Base-by-base conservation (phyloP, 2,329 filamentous ascomycete species). In the Colletotrichum lentis region DNA sequence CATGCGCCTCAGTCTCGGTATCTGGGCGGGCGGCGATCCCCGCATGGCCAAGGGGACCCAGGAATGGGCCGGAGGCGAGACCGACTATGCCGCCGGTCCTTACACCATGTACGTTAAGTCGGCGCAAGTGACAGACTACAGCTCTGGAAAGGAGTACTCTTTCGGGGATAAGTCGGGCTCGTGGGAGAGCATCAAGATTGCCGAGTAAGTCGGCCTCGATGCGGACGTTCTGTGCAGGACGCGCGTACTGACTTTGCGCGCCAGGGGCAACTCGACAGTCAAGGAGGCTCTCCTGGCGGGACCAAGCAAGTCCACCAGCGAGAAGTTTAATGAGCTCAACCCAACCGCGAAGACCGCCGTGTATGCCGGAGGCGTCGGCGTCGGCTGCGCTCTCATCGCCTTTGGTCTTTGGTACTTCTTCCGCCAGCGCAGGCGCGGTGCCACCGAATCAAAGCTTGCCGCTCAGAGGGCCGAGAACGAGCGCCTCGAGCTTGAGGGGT, bases 81-180 rank as follows among this genome's bases (percentile, higher is more conserved):
- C 90, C 49, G 84, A 93, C 76, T 94, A 90, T 77, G 75, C 77
- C 57, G 74, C 86, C 31, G 89, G 82, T 0, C 92, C 92, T 0
- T 95, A 87, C 80, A 88, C 84, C 73, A 94, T 94, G 91, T 88
- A 86, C 69, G 85, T 95, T 71, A 86, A 91, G 82, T 87, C 83
- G 37, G 81, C 81, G 14, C 76, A 75, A 20, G 76, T 88, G 2
- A 80, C 88, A 62, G 87, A 90, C 72, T 87, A 86, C 79, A 86
- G 85, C 74, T 85, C 82, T 57, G 87, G 88, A 54, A 87, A 87
- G 72, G 85, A 87, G 72, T 94, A 94, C 75, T 78, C 84, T 53
- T 94, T 87, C 73, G 82, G 82, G 31, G 90, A 91, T 74, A 80
- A 80, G 46, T 81, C 83, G 1, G 91, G 91, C 59, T 81, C 79